Conservation (phyloP, 306 rosid genomes). For the Notholithocarpus densiflorus region DNA sequence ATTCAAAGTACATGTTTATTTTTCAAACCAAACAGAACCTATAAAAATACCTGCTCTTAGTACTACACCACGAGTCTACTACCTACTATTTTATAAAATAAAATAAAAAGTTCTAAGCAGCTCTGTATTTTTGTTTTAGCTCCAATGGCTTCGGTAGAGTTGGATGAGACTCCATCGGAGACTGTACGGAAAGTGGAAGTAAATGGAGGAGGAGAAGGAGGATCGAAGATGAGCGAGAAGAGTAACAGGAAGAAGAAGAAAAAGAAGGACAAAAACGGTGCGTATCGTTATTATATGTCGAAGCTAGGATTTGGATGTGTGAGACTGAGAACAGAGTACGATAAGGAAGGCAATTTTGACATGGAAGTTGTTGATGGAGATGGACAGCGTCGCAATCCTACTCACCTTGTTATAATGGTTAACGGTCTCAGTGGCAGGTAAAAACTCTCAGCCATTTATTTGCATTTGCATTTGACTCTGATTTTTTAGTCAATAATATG, state of each 20-base stretch:
- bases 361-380: conserved; percentile 48
- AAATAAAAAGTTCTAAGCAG: too few species aligned
- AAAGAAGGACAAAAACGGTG: conserved; percentile 19
- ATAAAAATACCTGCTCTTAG: too few species aligned
- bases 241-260: conserved; percentile 9
- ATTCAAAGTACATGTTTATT: too few species aligned
- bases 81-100: too few species aligned
- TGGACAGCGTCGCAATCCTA: conserved; percentile 35
- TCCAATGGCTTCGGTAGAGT: conserved; percentile 34
- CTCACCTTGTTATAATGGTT: conserved; percentile 72
- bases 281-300: conserved; percentile 21
- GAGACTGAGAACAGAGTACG: conserved; percentile 45
- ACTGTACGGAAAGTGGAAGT: background rate
- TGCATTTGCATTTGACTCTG: background rate
- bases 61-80: too few species aligned
- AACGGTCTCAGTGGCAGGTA: conserved; percentile 86
- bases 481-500: background rate
- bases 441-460: background rate
- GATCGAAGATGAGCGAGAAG: conserved; percentile 23
- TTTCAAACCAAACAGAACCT: too few species aligned
- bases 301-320: conserved; percentile 52
- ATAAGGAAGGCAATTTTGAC: conserved; percentile 47
- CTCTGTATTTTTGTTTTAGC: too few species aligned
- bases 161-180: background rate
- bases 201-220: conserved; percentile 9